Evolutionary conservation across 139 green algal species (phyloP).

Genomic region (Micractinium sp.): DNA sequence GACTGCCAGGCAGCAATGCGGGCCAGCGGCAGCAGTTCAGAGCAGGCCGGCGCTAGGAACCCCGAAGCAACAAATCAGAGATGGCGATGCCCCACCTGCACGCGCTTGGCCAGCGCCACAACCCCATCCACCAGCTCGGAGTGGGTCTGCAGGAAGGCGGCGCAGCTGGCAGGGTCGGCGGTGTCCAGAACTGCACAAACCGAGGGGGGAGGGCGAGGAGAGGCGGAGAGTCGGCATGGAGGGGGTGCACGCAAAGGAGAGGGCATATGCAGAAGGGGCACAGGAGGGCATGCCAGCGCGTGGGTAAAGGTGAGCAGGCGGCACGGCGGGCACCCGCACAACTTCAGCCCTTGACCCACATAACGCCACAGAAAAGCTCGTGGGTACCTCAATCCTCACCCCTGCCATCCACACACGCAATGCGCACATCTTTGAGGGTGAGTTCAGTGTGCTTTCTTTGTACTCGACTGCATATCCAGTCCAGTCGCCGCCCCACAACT

Average conservation of each 20-base stretch:
- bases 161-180: slow-evolving; percentile 70
- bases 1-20: no score
- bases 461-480: no score
- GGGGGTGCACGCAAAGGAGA: background rate
- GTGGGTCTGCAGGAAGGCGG: slow-evolving; percentile 83
- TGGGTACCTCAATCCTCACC: no score
- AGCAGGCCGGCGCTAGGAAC: no score
- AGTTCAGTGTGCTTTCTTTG: no score
- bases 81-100: slow-evolving; percentile 41
- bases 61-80: background rate
- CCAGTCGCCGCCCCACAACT: no score
- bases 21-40: no score
- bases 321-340: background rate
- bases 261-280: no score
- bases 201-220: background rate
- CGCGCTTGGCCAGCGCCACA: slow-evolving; percentile 66
- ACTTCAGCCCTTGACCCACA: background rate
- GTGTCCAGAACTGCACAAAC: slow-evolving; percentile 87
- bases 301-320: background rate
- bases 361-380: no score
- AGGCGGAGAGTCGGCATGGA: background rate
- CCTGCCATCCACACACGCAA: no score
- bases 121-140: slow-evolving; percentile 81
- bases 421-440: no score
- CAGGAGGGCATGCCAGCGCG: background rate